Evolutionary conservation across 805 yeast genomes (phyloP).

Genomic region (Kazachstania bromeliacearum): DNA sequence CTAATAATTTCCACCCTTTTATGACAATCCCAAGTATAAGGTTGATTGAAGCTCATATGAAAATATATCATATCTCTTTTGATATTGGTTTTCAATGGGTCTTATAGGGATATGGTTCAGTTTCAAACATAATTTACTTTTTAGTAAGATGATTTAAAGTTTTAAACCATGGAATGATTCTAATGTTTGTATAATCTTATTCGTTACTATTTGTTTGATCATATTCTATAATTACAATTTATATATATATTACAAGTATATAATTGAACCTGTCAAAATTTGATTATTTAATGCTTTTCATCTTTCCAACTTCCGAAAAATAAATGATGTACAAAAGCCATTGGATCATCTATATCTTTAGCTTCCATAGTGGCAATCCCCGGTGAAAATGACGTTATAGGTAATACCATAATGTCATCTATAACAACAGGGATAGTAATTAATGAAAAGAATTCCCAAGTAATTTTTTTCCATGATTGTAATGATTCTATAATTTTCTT

Average conservation of each 20-base stretch:
- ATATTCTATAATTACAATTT: background rate
- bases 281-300: background rate
- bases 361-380: slow-evolving; percentile 87
- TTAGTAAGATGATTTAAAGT: no score
- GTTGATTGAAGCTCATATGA: no score
- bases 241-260: background rate
- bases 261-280: background rate
- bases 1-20: no score
- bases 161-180: no score
- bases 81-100: background rate
- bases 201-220: no score
- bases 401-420: slow-evolving; percentile 78
- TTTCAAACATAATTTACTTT: background rate
- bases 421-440: slow-evolving; percentile 66
- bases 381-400: slow-evolving; percentile 80
- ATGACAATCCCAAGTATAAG: no score
- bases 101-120: background rate
- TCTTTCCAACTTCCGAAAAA: slow-evolving; percentile 58
- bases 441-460: slow-evolving; percentile 72
- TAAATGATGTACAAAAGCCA: slow-evolving; percentile 79
- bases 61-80: no score
- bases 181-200: no score
- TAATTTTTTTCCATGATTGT: slow-evolving; percentile 14
- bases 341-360: slow-evolving; percentile 48
- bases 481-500: slow-evolving; percentile 17